Percentiles rank a stretch among this genome's conserved stretches.
These are phyloP conservation scores for Penicillium sp. DNA, from an alignment of 2,329 filamentous ascomycete genomes.

Conservation along the genomic window DNA sequence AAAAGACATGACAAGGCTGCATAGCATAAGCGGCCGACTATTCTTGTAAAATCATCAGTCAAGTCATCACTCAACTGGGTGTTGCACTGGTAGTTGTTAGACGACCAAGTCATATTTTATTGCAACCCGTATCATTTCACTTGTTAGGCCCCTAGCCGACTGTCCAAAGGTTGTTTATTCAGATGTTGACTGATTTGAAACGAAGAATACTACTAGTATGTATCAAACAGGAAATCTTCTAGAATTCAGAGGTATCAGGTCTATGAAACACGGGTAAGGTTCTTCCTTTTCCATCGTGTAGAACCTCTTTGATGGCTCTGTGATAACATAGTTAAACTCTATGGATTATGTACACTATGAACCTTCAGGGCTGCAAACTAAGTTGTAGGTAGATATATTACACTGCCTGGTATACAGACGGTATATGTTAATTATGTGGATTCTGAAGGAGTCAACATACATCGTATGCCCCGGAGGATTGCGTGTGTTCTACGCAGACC, in stretches of 20 bases:
- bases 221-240: not conserved
- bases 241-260: not conserved
- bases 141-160: not conserved
- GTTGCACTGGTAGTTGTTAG: not conserved
- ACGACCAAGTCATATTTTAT: not conserved
- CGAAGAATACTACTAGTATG: not conserved
- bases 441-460: not conserved
- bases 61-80: not conserved
- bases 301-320: not conserved
- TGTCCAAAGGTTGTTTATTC: not conserved
- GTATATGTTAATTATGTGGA: not conserved
- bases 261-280: not conserved
- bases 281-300: not conserved
- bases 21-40: too few species aligned
- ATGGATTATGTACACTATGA: too few species aligned
- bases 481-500: not conserved
- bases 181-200: not conserved
- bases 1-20: too few species aligned
- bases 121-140: not conserved
- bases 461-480: not conserved
- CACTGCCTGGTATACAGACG: not conserved
- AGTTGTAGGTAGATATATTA: not conserved
- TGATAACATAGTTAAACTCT: too few species aligned
- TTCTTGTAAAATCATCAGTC: not conserved
- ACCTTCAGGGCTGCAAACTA: not conserved